A percentile compares a stretch with the other conserved stretches of the same genome.
These are phyloP conservation scores for Salix exigua DNA, from an alignment of 345 rosid genomes.

Conservation along the genomic window DNA sequence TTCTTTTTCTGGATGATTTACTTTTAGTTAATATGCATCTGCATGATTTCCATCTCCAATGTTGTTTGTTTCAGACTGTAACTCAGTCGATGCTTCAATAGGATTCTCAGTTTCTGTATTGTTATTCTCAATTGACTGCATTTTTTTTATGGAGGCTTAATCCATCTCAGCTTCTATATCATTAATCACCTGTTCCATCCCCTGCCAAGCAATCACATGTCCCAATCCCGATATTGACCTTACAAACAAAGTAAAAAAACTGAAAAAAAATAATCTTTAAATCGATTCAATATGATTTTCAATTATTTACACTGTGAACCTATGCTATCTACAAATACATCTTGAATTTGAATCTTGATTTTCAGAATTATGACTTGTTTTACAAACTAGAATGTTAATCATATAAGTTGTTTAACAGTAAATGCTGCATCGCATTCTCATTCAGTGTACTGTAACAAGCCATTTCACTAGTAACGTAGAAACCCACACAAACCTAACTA, in stretches of 20 bases:
- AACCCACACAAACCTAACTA: not conserved
- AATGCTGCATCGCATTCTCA: not conserved
- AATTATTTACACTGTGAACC: not conserved
- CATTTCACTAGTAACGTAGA: not conserved
- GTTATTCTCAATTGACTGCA: not conserved
- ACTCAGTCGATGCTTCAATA: conserved; percentile 2
- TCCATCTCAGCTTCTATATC: conserved; percentile 6
- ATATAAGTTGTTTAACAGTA: not conserved
- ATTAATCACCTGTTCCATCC: conserved; percentile 36
- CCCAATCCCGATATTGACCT: not conserved
- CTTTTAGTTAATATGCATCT: conserved; percentile 28
- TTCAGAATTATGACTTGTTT: not conserved
- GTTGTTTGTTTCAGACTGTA: not conserved
- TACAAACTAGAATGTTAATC: not conserved
- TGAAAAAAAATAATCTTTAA: not conserved
- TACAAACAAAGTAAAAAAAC: not conserved
- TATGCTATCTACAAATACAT: not conserved
- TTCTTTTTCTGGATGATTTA: conserved; percentile 32
- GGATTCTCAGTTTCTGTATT: conserved; percentile 1
- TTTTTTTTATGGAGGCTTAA: not conserved
- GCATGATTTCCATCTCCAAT: conserved; percentile 23
- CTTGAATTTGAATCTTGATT: not conserved
- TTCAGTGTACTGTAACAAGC: not conserved
- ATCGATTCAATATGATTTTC: not conserved
- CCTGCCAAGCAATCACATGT: not conserved